Conservation (phyloP, 805 yeast genomes). For the Saturnispora saitoi region DNA sequence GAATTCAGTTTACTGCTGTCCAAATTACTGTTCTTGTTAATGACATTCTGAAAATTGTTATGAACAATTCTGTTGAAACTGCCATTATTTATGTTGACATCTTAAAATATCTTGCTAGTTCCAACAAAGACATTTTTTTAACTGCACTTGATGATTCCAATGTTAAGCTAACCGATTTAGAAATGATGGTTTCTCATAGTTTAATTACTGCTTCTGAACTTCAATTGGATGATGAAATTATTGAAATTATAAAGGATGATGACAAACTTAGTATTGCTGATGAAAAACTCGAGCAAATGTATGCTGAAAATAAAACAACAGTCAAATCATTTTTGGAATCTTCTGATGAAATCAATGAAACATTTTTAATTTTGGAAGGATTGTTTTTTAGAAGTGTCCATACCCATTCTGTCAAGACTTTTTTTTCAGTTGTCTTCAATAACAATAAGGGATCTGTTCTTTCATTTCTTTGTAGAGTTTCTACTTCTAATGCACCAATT, state of each 20-base stretch:
- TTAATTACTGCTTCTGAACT: slow-evolving; percentile 24
- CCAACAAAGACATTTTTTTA: slow-evolving; percentile 33
- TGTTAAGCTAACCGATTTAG: slow-evolving; percentile 39
- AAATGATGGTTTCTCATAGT: slow-evolving; percentile 62
- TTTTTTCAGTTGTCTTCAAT: slow-evolving; percentile 17
- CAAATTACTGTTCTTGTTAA: slow-evolving; percentile 20
- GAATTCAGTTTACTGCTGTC: slow-evolving; percentile 12
- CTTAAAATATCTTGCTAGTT: slow-evolving; percentile 30
- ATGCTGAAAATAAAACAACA: slow-evolving; percentile 11
- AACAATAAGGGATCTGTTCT: slow-evolving; percentile 26
- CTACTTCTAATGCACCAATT: slow-evolving; percentile 51
- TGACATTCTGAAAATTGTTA: slow-evolving; percentile 18
- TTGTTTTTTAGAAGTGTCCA: slow-evolving; percentile 38
- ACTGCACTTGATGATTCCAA: slow-evolving; percentile 30
- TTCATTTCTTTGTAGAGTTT: slow-evolving; percentile 52
- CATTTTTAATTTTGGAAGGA: slow-evolving; percentile 35
- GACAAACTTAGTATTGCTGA: slow-evolving; percentile 13
- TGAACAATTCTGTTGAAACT: slow-evolving; percentile 9
- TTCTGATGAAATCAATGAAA: slow-evolving; percentile 25
- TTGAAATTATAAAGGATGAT: slow-evolving; percentile 21
- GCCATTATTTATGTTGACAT: slow-evolving; percentile 26
- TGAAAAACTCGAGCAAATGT: slow-evolving; percentile 16
- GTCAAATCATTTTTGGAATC: slow-evolving; percentile 31
- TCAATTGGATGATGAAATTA: slow-evolving; percentile 24
- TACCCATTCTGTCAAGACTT: slow-evolving; percentile 11